Evolutionary conservation across 2,329 filamentous ascomycete species (phyloP).

Genomic region (Microascus cirrosus): DNA sequence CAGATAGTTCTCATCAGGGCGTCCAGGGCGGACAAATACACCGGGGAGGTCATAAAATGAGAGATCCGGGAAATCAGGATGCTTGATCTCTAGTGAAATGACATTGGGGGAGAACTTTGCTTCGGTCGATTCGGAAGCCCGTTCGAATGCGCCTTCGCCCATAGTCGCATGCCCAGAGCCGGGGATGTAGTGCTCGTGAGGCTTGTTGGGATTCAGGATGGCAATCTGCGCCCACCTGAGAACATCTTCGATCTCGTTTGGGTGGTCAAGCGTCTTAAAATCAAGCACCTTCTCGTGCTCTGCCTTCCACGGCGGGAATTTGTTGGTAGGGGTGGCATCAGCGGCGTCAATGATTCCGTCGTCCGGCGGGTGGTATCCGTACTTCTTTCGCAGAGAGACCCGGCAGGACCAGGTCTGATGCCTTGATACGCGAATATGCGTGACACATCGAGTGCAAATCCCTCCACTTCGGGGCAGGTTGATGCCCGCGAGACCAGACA

Average conservation of each 20-base stretch:
- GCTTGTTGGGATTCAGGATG: slow-evolving; percentile 54
- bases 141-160: slow-evolving; percentile 9
- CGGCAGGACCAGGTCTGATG: slow-evolving; percentile 54
- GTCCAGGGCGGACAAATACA: slow-evolving; percentile 60
- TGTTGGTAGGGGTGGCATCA: slow-evolving; percentile 35
- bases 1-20: slow-evolving; percentile 54
- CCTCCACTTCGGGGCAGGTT: slow-evolving; percentile 59
- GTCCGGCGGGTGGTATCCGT: slow-evolving; percentile 35
- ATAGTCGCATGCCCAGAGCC: slow-evolving; percentile 21
- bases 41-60: slow-evolving; percentile 82
- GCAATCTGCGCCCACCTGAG: slow-evolving; percentile 69
- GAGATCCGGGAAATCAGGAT: slow-evolving; percentile 58
- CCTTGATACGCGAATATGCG: slow-evolving; percentile 62
- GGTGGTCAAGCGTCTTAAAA: slow-evolving; percentile 55
- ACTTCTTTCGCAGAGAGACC: slow-evolving; percentile 56
- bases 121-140: slow-evolving; percentile 29
- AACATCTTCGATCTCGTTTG: slow-evolving; percentile 51
- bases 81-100: slow-evolving; percentile 64
- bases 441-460: slow-evolving; percentile 69
- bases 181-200: slow-evolving; percentile 42
- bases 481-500: slow-evolving; percentile 57
- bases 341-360: slow-evolving; percentile 27
- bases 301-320: slow-evolving; percentile 56
- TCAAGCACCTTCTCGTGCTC: slow-evolving; percentile 32
- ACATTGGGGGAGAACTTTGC: slow-evolving; percentile 76